These are phyloP conservation scores for Pestalotiopsis sp. DNA, from an alignment of 2,329 filamentous ascomycete genomes.

Conservation along the genomic window DNA sequence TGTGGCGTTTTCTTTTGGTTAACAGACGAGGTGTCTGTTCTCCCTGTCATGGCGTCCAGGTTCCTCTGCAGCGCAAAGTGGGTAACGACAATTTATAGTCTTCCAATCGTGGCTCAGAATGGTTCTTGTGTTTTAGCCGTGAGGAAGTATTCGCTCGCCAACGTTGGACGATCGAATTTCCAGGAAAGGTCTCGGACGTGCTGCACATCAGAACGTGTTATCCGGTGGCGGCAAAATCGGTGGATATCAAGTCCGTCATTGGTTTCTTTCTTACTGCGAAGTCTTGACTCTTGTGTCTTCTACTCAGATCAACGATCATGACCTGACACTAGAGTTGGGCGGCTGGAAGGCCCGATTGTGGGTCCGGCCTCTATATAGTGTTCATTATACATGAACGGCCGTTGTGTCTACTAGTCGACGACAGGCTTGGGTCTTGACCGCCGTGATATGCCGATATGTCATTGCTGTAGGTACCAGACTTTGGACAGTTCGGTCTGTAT, in stretches of 20 bases:
- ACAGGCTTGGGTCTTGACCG: neutral
- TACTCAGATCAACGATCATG: neutral
- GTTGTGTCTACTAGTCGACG: neutral
- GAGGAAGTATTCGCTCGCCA: neutral
- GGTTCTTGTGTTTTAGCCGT: neutral
- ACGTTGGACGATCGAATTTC: neutral
- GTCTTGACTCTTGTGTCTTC: too few relatives aligned
- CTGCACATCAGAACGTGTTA: neutral
- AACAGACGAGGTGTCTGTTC: neutral
- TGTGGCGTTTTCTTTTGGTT: neutral
- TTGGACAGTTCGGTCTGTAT: too few relatives aligned
- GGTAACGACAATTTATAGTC: neutral
- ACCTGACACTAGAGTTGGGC: neutral
- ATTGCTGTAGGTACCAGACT: too few relatives aligned
- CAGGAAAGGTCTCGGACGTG: neutral
- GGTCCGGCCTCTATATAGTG: neutral
- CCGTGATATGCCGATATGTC: too few relatives aligned
- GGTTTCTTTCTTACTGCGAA: neutral
- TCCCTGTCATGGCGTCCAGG: neutral
- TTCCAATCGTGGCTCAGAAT: neutral
- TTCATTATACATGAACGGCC: neutral
- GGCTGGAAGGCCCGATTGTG: constrained; percentile 9
- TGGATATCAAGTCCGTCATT: neutral
- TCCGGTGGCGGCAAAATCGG: neutral
- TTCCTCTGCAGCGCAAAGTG: neutral